Conservation (phyloP, 805 yeast genomes). For the Starmerella riodocensis region DNA sequence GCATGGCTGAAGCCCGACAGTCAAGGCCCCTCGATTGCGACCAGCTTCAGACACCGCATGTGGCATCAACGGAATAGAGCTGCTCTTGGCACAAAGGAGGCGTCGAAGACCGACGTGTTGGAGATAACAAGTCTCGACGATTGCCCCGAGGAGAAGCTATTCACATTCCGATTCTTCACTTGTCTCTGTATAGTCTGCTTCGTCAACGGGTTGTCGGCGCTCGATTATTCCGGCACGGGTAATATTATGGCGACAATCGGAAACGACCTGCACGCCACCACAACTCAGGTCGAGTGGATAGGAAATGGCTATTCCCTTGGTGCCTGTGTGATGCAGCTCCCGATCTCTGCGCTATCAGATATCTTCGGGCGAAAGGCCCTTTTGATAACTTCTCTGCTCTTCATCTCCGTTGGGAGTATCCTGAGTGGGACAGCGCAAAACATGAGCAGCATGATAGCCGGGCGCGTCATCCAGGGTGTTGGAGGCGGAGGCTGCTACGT, state of each 20-base stretch:
- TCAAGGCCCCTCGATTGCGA: too few species aligned
- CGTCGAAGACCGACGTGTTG: too few species aligned
- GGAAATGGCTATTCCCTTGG: conserved; percentile 24
- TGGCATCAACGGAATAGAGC: too few species aligned
- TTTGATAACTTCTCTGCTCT: conserved; percentile 35
- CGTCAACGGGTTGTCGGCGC: conserved; percentile 11
- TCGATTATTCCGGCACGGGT: conserved; percentile 20
- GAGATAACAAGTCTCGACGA: too few species aligned
- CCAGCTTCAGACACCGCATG: too few species aligned
- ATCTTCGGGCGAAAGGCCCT: conserved; percentile 35
- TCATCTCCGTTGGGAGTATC: conserved; percentile 53
- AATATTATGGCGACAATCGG: conserved; percentile 17
- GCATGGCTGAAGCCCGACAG: too few species aligned
- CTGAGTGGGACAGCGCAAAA: conserved; percentile 40
- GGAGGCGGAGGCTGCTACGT: conserved; percentile 61
- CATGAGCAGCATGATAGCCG: conserved; percentile 54
- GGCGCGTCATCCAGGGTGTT: conserved; percentile 54
- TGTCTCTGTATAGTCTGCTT: conserved; percentile 5
- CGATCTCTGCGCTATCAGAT: conserved; percentile 21
- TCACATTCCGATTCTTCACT: not conserved
- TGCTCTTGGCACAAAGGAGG: too few species aligned
- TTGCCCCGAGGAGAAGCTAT: not conserved
- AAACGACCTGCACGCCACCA: conserved; percentile 19
- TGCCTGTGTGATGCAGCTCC: conserved; percentile 19
- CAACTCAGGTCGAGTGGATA: conserved; percentile 24